These are phyloP conservation scores for Coccomyxa sp. DNA, from an alignment of 139 green algal species.

Conservation along the genomic window DNA sequence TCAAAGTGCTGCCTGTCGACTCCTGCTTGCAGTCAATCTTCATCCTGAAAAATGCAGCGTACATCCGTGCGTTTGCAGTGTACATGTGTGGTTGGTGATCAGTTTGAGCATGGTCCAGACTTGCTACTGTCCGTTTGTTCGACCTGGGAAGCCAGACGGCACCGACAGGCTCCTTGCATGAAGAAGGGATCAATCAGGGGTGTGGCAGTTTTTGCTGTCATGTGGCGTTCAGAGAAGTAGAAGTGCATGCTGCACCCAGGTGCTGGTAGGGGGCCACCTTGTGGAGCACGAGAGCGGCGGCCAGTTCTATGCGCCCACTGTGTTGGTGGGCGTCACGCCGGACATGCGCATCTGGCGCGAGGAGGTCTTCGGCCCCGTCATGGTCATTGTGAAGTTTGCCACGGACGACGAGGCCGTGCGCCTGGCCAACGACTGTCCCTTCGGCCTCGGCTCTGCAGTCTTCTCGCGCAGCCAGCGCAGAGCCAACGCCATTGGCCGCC, in stretches of 20 bases:
- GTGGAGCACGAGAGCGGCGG: constrained; percentile 18
- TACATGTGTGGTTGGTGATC: too few species aligned
- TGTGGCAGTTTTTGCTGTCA: too few species aligned
- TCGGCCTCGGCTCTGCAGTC: constrained; percentile 89
- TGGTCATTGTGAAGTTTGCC: constrained; percentile 21
- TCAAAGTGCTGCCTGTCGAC: too few species aligned
- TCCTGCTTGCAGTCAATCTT: too few species aligned
- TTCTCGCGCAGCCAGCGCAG: constrained; percentile 59
- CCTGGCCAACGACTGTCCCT: constrained; percentile 92
- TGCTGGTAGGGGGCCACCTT: constrained; percentile 66
- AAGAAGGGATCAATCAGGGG: too few species aligned
- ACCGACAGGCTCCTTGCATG: too few species aligned
- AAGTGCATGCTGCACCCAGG: constrained; percentile 11
- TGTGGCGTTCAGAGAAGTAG: too few species aligned
- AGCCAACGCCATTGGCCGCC: constrained; percentile 51
- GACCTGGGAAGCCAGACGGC: too few species aligned
- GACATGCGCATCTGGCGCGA: constrained; percentile 88
- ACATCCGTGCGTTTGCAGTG: too few species aligned
- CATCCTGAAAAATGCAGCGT: too few species aligned
- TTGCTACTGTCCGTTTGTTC: too few species aligned
- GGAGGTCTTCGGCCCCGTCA: constrained; percentile 95
- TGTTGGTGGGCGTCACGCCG: constrained; percentile 70
- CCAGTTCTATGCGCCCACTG: constrained; percentile 94
- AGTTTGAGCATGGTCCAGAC: too few species aligned
- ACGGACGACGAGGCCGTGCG: constrained; percentile 64